Conservation (phyloP, 768 basidiomycete species). For the Russula emetica region DNA sequence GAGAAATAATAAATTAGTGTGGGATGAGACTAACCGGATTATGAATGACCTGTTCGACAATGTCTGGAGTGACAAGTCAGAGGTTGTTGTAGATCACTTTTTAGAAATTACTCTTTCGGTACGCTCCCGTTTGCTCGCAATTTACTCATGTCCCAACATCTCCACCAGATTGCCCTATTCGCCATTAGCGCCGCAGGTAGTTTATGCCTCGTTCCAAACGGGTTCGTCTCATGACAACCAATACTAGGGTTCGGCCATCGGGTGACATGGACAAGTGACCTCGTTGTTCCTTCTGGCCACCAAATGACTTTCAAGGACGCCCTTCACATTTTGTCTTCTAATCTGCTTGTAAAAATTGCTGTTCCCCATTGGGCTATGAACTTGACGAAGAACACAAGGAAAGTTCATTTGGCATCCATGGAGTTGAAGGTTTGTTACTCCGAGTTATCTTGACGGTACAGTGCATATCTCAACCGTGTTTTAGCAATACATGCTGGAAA, state of each 20-base stretch:
- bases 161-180: conserved; percentile 47
- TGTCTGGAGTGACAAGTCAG: no score
- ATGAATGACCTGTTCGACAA: no score
- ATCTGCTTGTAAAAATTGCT: conserved; percentile 38
- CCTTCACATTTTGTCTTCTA: conserved; percentile 41
- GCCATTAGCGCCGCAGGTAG: conserved; percentile 46
- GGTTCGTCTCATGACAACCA: neutral
- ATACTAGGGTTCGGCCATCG: conserved; percentile 44
- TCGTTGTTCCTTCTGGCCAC: conserved; percentile 42
- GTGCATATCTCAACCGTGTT: no score
- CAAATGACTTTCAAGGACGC: conserved; percentile 48
- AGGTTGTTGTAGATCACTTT: conserved; percentile 39
- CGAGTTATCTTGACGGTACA: neutral
- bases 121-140: conserved; percentile 13
- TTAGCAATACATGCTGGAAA: conserved; percentile 32
- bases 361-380: conserved; percentile 41
- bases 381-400: conserved; percentile 36
- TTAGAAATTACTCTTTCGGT: conserved; percentile 54
- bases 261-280: conserved; percentile 48
- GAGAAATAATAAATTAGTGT: conserved; percentile 11
- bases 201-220: neutral
- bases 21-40: no score
- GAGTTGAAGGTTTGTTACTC: conserved; percentile 41
- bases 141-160: neutral
- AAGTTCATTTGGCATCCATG: conserved; percentile 38